Percentiles rank a stretch among this genome's conserved stretches.
These are phyloP conservation scores for Prinsepia uniflora DNA, from an alignment of 306 rosid genomes.

Conservation along the genomic window DNA sequence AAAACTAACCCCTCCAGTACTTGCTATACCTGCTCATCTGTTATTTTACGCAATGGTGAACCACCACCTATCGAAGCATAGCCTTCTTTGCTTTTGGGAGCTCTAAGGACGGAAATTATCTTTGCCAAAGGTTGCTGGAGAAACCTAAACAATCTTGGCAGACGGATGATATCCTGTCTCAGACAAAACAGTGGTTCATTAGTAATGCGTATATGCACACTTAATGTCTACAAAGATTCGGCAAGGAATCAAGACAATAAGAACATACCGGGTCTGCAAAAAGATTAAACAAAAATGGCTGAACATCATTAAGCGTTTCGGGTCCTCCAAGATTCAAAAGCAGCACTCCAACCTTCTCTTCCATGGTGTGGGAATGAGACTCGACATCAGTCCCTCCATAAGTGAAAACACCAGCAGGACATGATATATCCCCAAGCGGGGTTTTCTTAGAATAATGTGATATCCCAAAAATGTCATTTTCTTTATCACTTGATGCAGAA, in stretches of 20 bases:
- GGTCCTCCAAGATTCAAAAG: constrained; percentile 98
- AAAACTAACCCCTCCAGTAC: background rate
- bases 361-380: constrained; percentile 38
- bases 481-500: constrained; percentile 27
- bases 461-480: constrained; percentile 27
- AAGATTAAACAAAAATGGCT: constrained; percentile 89
- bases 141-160: constrained; percentile 81
- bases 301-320: constrained; percentile 88
- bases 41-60: constrained; percentile 93
- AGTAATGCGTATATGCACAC: constrained; percentile 16
- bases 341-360: constrained; percentile 90
- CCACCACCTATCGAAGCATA: constrained; percentile 99
- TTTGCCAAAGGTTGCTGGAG: constrained; percentile 85
- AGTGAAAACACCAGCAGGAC: constrained; percentile 41
- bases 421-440: constrained; percentile 33
- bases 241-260: background rate
- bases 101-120: constrained; percentile 78
- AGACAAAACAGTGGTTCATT: constrained; percentile 17
- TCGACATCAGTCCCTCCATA: constrained; percentile 43
- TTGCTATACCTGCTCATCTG: constrained; percentile 78
- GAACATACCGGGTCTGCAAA: constrained; percentile 90
- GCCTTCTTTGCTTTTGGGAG: constrained; percentile 97
- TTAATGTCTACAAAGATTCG: background rate
- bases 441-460: constrained; percentile 34
- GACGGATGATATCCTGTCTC: constrained; percentile 85